Conservation (phyloP, 2,329 filamentous ascomycete genomes). For the Arthrobotrys conoides region DNA sequence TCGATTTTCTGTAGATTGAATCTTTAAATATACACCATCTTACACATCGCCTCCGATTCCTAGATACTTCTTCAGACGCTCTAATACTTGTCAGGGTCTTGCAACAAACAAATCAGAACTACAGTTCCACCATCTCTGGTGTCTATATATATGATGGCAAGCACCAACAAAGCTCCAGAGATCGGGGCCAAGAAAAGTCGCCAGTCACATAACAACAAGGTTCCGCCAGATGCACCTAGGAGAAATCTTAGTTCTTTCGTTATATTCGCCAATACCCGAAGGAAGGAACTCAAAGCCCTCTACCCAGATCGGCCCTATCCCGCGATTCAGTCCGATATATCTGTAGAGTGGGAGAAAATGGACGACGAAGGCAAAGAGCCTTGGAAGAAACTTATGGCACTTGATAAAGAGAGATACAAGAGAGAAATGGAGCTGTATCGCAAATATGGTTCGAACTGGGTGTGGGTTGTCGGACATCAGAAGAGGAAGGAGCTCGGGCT, state of each 20-base stretch:
- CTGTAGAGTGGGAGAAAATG: conserved; percentile 49
- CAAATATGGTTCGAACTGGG: conserved; percentile 48
- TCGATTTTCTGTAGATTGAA: neutral
- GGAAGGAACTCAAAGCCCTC: conserved; percentile 44
- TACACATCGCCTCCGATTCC: neutral
- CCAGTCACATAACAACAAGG: conserved; percentile 59
- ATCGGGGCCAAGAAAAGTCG: conserved; percentile 34
- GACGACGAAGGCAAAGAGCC: conserved; percentile 34
- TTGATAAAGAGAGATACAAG: conserved; percentile 56
- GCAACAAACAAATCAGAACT: neutral
- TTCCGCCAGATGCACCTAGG: conserved; percentile 58
- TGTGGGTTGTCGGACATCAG: conserved; percentile 49
- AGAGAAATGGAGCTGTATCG: conserved; percentile 57
- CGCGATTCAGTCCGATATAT: conserved; percentile 56
- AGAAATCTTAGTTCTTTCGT: conserved; percentile 60
- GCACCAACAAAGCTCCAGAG: conserved; percentile 22
- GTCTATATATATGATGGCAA: conserved; percentile 26
- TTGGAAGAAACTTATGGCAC: conserved; percentile 47
- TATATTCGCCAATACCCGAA: conserved; percentile 53
- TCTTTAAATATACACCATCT: neutral
- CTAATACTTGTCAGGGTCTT: neutral
- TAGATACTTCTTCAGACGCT: conserved; percentile 1
- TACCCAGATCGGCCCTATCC: conserved; percentile 43
- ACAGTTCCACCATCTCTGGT: neutral
- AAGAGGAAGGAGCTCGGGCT: conserved; percentile 48